Evolutionary conservation across 805 yeast genomes (phyloP).

Genomic region (Pichia rugopelliculosa): DNA sequence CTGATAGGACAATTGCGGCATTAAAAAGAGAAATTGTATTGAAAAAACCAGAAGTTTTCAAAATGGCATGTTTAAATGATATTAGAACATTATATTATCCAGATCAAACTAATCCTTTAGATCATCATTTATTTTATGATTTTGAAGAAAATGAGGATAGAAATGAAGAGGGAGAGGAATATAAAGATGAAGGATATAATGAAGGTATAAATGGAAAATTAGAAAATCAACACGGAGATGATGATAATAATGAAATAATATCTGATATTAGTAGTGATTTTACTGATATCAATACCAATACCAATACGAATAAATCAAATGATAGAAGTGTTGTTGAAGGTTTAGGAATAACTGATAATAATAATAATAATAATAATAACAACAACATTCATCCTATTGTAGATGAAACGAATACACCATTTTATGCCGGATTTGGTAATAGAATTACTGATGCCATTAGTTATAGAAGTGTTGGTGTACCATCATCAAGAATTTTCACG

Average conservation of each 20-base stretch:
- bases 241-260: not conserved
- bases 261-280: conserved; percentile 14
- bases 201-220: not conserved
- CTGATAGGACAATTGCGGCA: conserved; percentile 96
- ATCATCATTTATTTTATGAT: conserved; percentile 1
- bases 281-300: conserved; percentile 17
- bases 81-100: conserved; percentile 57
- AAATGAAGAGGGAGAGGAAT: not conserved
- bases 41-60: conserved; percentile 96
- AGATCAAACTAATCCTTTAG: conserved; percentile 1
- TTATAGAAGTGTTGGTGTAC: conserved; percentile 88
- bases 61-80: conserved; percentile 93
- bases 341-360: not conserved
- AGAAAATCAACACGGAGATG: too few species aligned
- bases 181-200: not conserved
- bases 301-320: conserved; percentile 9
- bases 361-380: too few species aligned
- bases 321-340: not conserved
- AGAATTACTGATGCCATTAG: conserved; percentile 94
- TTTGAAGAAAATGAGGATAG: not conserved
- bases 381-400: conserved; percentile 29
- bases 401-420: conserved; percentile 48
- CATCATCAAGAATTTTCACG: conserved; percentile 89
- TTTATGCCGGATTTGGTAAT: conserved; percentile 97
- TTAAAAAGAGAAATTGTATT: conserved; percentile 83